Evolutionary conservation across 441 rosid genomes (phyloP).

Genomic region (Eutrema salsugineum): DNA sequence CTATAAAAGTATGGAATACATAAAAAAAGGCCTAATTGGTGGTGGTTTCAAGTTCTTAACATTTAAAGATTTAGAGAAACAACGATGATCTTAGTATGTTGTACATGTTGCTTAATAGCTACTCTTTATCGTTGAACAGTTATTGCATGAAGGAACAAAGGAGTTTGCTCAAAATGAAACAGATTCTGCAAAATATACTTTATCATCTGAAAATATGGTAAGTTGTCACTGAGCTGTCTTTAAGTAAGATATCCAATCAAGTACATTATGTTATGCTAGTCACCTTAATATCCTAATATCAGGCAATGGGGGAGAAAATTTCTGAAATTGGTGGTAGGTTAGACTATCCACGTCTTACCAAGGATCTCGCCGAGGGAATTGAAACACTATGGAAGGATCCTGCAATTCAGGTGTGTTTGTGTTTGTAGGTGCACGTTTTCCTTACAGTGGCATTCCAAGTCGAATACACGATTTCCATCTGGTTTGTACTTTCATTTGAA

Average conservation of each 20-base stretch:
- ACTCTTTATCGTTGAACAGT: slow-evolving; percentile 45
- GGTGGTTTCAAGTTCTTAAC: slow-evolving; percentile 28
- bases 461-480: neutral
- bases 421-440: neutral
- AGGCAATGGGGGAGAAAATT: slow-evolving; percentile 77
- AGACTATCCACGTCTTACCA: slow-evolving; percentile 70
- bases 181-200: slow-evolving; percentile 55
- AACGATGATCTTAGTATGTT: slow-evolving; percentile 3
- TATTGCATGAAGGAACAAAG: slow-evolving; percentile 90
- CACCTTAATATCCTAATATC: neutral
- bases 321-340: slow-evolving; percentile 79
- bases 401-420: slow-evolving; percentile 73
- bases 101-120: slow-evolving; percentile 9
- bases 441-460: neutral
- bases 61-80: neutral
- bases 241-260: neutral
- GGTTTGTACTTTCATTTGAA: neutral
- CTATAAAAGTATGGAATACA: slow-evolving; percentile 87
- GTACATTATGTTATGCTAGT: neutral
- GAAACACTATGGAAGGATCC: slow-evolving; percentile 90
- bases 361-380: slow-evolving; percentile 70
- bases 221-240: slow-evolving; percentile 11
- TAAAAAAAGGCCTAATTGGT: slow-evolving; percentile 19
- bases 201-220: slow-evolving; percentile 79
- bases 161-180: slow-evolving; percentile 84